phyloP scores from a whole-genome alignment of 1,139 yeast species.

The Lodderomyces beijingensis region DNA sequence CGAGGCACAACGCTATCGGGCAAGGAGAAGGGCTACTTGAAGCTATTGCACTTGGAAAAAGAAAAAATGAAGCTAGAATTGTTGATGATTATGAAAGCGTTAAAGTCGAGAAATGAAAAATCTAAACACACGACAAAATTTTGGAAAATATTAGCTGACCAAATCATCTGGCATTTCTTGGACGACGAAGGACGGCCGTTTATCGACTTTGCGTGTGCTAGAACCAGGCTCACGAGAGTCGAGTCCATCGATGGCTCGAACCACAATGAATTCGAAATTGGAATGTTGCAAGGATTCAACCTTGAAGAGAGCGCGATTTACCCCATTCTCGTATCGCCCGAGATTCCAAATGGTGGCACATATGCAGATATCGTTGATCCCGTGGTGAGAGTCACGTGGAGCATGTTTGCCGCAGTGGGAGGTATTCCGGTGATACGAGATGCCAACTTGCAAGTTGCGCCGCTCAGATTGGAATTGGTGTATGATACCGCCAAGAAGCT shows the following conservation, averaged over 20 bases:
- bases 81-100: slow-evolving; percentile 62
- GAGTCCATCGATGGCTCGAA: slow-evolving; percentile 55
- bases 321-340: slow-evolving; percentile 69
- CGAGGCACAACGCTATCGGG: slow-evolving; percentile 21
- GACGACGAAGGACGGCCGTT: slow-evolving; percentile 60
- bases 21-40: slow-evolving; percentile 26
- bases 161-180: slow-evolving; percentile 67
- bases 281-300: slow-evolving; percentile 70
- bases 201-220: slow-evolving; percentile 66
- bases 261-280: slow-evolving; percentile 54
- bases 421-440: slow-evolving; percentile 63
- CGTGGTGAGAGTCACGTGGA: slow-evolving; percentile 62
- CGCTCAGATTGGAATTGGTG: slow-evolving; percentile 71
- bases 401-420: slow-evolving; percentile 74
- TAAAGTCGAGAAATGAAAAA: slow-evolving; percentile 36
- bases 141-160: slow-evolving; percentile 50
- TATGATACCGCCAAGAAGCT: slow-evolving; percentile 59
- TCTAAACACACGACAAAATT: slow-evolving; percentile 22
- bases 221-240: slow-evolving; percentile 55
- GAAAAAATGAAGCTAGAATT: slow-evolving; percentile 57
- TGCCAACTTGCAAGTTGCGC: slow-evolving; percentile 54
- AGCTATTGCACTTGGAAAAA: slow-evolving; percentile 50
- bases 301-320: slow-evolving; percentile 56
- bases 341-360: slow-evolving; percentile 8
- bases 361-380: slow-evolving; percentile 6